A percentile compares a stretch with the other conserved stretches of the same genome.
Conservation (phyloP, 768 basidiomycete species). For the Agrocybe pediades region DNA sequence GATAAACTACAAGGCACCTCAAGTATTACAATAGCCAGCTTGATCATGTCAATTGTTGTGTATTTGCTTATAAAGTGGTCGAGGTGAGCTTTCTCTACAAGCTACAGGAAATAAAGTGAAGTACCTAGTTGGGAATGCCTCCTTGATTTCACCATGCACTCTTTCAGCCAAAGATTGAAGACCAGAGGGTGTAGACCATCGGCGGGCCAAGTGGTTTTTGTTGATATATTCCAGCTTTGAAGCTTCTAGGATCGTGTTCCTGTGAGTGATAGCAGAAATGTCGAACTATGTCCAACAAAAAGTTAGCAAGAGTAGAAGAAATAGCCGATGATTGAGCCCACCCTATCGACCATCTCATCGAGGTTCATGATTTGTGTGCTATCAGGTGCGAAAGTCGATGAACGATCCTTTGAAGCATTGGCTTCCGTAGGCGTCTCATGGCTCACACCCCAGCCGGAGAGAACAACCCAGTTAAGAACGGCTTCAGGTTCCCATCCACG, state of each 20-base stretch:
- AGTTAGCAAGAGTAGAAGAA: neutral
- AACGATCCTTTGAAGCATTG: slow-evolving; percentile 21
- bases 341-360: slow-evolving; percentile 66
- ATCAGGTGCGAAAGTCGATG: slow-evolving; percentile 48
- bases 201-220: slow-evolving; percentile 75
- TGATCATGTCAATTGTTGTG: slow-evolving; percentile 59
- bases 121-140: slow-evolving; percentile 62
- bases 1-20: slow-evolving; percentile 41
- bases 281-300: slow-evolving; percentile 58
- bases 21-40: slow-evolving; percentile 60
- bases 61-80: slow-evolving; percentile 35
- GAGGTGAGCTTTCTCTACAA: neutral
- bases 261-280: slow-evolving; percentile 72
- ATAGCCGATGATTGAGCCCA: slow-evolving; percentile 27
- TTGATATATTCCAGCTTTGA: slow-evolving; percentile 86
- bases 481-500: slow-evolving; percentile 91
- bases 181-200: slow-evolving; percentile 50
- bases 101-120: neutral
- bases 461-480: slow-evolving; percentile 88
- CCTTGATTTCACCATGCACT: slow-evolving; percentile 53
- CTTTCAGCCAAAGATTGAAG: slow-evolving; percentile 55
- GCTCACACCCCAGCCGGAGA: slow-evolving; percentile 87
- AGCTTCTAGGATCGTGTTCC: slow-evolving; percentile 80
- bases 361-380: slow-evolving; percentile 65
- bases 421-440: slow-evolving; percentile 15